Evolutionary conservation across 2,329 filamentous ascomycete species (phyloP).

Genomic region (Neurospora sp.): DNA sequence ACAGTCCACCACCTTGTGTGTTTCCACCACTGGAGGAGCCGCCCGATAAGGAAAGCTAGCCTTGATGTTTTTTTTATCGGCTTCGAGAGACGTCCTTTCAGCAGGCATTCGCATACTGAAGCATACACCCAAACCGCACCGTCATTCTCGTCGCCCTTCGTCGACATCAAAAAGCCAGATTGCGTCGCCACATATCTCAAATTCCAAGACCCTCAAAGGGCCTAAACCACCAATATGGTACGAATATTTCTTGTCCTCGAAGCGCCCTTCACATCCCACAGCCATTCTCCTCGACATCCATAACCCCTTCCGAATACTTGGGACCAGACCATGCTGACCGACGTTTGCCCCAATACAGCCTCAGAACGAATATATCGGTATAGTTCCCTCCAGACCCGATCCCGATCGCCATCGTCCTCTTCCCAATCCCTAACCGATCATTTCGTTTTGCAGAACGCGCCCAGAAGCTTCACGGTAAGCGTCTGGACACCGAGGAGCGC

Average conservation of each 20-base stretch:
- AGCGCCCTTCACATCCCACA: not conserved
- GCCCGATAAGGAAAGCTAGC: slow-evolving; percentile 7
- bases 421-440: not conserved
- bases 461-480: slow-evolving; percentile 31
- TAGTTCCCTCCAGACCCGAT: slow-evolving; percentile 25
- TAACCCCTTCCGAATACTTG: not conserved
- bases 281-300: not conserved
- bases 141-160: not conserved
- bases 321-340: slow-evolving; percentile 9
- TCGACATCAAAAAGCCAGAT: not conserved
- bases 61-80: slow-evolving; percentile 16
- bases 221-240: slow-evolving; percentile 13
- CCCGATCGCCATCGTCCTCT: not conserved
- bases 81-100: slow-evolving; percentile 1
- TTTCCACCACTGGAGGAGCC: not conserved
- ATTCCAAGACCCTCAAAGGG: slow-evolving; percentile 12
- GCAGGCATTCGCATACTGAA: not conserved
- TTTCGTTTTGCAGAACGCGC: slow-evolving; percentile 13
- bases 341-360: slow-evolving; percentile 39
- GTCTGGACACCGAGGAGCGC: slow-evolving; percentile 76
- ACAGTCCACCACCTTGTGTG: slow-evolving; percentile 1
- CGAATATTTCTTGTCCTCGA: not conserved
- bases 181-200: not conserved
- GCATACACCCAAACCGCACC: not conserved
- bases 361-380: slow-evolving; percentile 71